Conservation (phyloP, 768 basidiomycete species). For the Suillus sp. region DNA sequence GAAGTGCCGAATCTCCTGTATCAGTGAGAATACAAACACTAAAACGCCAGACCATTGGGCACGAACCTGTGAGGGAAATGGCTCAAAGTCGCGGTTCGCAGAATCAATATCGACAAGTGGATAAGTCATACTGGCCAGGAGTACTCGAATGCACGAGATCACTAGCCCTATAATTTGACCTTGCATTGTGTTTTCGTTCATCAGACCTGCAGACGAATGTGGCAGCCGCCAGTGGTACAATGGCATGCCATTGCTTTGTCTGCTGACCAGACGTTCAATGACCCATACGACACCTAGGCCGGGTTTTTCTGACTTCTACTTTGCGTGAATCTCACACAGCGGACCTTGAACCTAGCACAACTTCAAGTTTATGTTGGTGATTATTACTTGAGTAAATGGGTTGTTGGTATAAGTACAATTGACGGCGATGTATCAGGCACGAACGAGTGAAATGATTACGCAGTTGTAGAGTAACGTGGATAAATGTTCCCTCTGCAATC, state of each 20-base stretch:
- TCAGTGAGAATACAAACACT: neutral
- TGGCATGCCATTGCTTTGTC: neutral
- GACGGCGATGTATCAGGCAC: neutral
- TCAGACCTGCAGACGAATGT: conserved; percentile 16
- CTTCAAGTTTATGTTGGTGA: neutral
- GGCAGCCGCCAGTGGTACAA: neutral
- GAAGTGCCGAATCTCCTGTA: neutral
- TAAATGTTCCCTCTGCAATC: neutral
- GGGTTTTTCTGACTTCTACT: neutral
- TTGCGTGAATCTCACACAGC: conserved; percentile 36
- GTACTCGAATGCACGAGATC: neutral
- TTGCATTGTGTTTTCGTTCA: conserved; percentile 25
- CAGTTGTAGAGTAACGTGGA: neutral
- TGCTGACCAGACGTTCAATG: neutral
- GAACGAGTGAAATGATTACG: conserved; percentile 1
- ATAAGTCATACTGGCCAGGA: neutral
- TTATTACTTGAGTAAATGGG: conserved; percentile 1
- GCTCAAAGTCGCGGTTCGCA: neutral
- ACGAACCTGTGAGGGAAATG: too few relatives aligned
- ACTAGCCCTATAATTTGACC: neutral
- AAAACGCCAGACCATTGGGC: neutral
- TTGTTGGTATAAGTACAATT: conserved; percentile 7
- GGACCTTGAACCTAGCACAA: neutral
- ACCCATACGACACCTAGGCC: neutral
- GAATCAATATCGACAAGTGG: neutral